These are phyloP conservation scores for Corymbia maculata DNA, from an alignment of 345 rosid genomes.

Conservation along the genomic window DNA sequence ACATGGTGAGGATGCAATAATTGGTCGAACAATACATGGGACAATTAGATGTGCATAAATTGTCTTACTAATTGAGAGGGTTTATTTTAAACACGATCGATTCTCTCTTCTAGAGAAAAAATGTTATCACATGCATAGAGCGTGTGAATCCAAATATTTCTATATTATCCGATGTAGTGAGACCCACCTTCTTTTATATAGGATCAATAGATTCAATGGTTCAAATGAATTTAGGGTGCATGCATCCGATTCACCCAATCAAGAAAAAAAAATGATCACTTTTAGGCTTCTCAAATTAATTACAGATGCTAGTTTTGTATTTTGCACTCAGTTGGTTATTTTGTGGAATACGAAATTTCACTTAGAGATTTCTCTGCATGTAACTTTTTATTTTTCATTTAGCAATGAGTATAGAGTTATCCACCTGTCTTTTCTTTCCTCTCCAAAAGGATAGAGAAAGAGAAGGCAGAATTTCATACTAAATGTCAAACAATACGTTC, in stretches of 20 bases:
- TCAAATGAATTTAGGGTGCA: neutral
- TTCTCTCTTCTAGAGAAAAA: neutral
- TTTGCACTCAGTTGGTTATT: neutral
- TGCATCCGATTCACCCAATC: neutral
- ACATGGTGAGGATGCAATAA: neutral
- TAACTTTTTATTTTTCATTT: neutral
- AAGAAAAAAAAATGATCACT: neutral
- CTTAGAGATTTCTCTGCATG: neutral
- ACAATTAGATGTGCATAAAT: neutral
- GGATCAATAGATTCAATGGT: neutral
- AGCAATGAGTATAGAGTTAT: neutral
- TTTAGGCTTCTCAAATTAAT: neutral
- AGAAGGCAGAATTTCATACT: neutral
- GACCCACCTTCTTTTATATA: neutral
- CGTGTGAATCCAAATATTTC: neutral
- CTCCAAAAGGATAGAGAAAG: neutral
- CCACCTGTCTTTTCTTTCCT: neutral
- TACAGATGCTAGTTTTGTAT: neutral
- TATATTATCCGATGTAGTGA: neutral
- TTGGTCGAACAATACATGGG: neutral
- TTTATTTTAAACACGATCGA: neutral
- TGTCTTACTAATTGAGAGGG: neutral
- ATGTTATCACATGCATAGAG: neutral
- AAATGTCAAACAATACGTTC: neutral
- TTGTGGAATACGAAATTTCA: neutral